Percentiles rank a stretch among this genome's conserved stretches.
Conservation (phyloP, 2,329 filamentous ascomycete species). For the Diaporthe capsici region DNA sequence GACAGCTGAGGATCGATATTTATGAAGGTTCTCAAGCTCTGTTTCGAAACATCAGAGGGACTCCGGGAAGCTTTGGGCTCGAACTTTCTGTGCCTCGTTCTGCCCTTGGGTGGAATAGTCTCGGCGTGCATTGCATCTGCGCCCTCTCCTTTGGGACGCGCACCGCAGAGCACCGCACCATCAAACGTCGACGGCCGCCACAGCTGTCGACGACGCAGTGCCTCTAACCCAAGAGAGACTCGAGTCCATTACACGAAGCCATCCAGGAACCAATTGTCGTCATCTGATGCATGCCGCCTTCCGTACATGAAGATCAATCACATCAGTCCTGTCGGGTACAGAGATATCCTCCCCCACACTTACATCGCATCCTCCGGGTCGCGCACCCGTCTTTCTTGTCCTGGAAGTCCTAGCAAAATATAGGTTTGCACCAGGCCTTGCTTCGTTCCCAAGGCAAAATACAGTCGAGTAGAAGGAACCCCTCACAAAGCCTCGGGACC, state of each 20-base stretch:
- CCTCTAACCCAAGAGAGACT: constrained; percentile 50
- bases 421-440: constrained; percentile 41
- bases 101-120: constrained; percentile 31
- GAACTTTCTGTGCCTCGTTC: constrained; percentile 29
- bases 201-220: constrained; percentile 53
- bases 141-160: constrained; percentile 49
- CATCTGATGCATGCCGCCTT: constrained; percentile 64
- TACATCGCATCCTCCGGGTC: constrained; percentile 44
- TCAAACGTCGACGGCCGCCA: constrained; percentile 45
- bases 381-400: constrained; percentile 31
- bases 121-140: constrained; percentile 45
- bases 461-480: background rate
- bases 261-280: constrained; percentile 57
- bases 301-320: constrained; percentile 59
- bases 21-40: constrained; percentile 34
- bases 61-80: constrained; percentile 31
- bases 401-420: constrained; percentile 27
- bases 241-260: constrained; percentile 39
- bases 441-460: background rate
- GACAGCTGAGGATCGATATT: constrained; percentile 34
- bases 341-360: constrained; percentile 46
- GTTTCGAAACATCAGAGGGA: constrained; percentile 38
- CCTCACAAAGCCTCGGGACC: background rate
- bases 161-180: constrained; percentile 45
- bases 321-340: constrained; percentile 52